Conservation (phyloP, 192 early-diverging fungal genomes). For the Coemansia sp. region DNA sequence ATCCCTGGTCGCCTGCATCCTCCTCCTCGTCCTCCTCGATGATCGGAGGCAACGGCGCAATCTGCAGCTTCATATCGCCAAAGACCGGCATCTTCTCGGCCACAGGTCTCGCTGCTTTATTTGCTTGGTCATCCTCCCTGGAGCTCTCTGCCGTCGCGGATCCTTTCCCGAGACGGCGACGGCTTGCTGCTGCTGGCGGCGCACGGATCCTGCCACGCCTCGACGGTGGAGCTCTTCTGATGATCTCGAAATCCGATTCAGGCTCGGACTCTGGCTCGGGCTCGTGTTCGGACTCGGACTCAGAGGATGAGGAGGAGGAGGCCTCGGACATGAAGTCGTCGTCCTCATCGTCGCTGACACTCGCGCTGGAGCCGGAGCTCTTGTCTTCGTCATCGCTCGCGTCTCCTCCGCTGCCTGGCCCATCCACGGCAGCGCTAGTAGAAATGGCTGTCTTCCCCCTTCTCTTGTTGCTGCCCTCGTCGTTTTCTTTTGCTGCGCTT, state of each 20-base stretch:
- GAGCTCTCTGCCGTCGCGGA: too few relatives aligned
- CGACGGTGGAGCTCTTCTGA: background rate
- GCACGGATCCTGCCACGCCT: background rate
- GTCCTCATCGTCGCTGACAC: background rate
- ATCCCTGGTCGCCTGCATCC: background rate
- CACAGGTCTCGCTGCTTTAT: background rate
- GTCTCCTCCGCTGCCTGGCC: background rate
- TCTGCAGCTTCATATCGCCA: slow-evolving; percentile 31
- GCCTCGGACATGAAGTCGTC: background rate
- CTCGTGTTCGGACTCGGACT: too few relatives aligned
- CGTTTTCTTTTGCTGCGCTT: too few relatives aligned
- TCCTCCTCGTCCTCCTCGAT: background rate
- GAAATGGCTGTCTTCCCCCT: background rate
- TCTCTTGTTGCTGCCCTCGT: too few relatives aligned
- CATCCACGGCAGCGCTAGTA: background rate
- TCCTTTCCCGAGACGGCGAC: too few relatives aligned
- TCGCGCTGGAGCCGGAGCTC: background rate
- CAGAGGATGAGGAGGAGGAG: too few relatives aligned
- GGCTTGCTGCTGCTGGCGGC: background rate
- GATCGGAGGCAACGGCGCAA: slow-evolving; percentile 4
- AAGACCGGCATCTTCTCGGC: slow-evolving; percentile 43
- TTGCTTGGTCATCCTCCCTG: background rate
- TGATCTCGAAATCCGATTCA: too few relatives aligned
- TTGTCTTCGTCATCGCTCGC: background rate
- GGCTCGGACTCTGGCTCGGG: background rate